Evolutionary conservation across 495 filamentous ascomycete species (phyloP), one percentile per base, ranked within the genome.

Genomic region (Rhizodiscina lignyota): DNA sequence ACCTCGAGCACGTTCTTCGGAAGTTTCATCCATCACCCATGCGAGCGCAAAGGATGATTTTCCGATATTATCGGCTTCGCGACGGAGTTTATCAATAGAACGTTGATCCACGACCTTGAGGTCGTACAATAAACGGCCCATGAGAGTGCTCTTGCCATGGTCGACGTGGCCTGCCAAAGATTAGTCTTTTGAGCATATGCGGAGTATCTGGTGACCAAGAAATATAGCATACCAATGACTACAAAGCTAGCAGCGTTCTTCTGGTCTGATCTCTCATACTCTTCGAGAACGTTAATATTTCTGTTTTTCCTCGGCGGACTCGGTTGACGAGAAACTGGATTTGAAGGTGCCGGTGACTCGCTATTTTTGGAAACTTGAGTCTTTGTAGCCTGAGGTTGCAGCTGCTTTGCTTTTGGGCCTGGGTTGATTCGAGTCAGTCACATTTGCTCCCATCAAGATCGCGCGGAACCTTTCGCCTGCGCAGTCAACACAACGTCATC

Each of bases 1-100:
- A 29, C 89, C 89, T 40, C 86, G 70, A 29, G 60, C 69, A 33
- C 89, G 70, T 52, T 97, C 89, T 44, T 96, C 87, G 0, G 70
- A 66, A 6, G 81, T 79, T 48, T 89, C 80, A 58, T 97, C 89
- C 37, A 97, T 57, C 1, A 96, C 82, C 91, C 91, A 97, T 10
- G 89, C 89, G 5, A 94, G 72, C 12, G 84, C 85, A 56, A 97
- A 97, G 0, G 89, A 96, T 1, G 79, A 77, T 56, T 94, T 96
- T 2, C 86, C 87, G 21, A 94, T 84, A 35, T 74, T 82, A 42
- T 87, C 79, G 4, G 87, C 83, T 56, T 96, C 86, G 50, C 74
- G 77, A 6, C 76, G 68, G 43, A 92, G 89, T 53, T 75, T 85
- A 30, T 92, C 82, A 36, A 97, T 64, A 6, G 84, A 86, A 24